Evolutionary conservation across 164 flowering plant genomes (phyloP).

Genomic region (Sextonia rubra): DNA sequence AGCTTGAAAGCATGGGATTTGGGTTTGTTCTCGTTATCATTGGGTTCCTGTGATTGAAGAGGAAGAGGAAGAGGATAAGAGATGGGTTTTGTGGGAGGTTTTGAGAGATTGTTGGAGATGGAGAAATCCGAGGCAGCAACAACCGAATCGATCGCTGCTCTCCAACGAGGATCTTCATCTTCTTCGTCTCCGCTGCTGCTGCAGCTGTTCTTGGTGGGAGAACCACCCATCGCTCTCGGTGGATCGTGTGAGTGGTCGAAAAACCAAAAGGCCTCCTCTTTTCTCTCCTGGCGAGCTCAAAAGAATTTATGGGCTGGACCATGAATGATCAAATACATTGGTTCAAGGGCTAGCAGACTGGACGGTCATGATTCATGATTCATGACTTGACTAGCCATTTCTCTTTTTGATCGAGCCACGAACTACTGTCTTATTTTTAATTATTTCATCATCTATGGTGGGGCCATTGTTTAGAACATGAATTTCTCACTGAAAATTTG

Average conservation of each 20-base stretch:
- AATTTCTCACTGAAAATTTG: no score
- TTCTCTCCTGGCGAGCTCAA: background rate
- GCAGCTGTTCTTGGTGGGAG: background rate
- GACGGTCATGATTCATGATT: no score
- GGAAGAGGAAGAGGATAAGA: background rate
- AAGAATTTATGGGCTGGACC: background rate
- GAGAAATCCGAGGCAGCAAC: conserved; percentile 23
- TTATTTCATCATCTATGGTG: no score
- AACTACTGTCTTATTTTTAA: no score
- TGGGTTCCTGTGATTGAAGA: background rate
- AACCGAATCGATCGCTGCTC: conserved; percentile 69
- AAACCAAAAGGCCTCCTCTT: no score
- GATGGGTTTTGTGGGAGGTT: background rate
- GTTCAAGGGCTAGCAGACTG: no score
- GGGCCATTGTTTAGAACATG: no score
- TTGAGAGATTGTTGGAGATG: background rate
- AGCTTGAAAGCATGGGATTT: conserved; percentile 39
- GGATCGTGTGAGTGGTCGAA: no score
- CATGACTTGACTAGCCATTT: no score
- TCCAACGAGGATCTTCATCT: conserved; percentile 83
- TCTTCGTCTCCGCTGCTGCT: conserved; percentile 78
- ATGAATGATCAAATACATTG: no score
- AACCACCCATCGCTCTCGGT: background rate
- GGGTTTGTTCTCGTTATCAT: conserved; percentile 13
- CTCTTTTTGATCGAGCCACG: no score